phyloP scores from a whole-genome alignment of 1,139 yeast species.

The Lodderomyces pseudojiufengensis region DNA sequence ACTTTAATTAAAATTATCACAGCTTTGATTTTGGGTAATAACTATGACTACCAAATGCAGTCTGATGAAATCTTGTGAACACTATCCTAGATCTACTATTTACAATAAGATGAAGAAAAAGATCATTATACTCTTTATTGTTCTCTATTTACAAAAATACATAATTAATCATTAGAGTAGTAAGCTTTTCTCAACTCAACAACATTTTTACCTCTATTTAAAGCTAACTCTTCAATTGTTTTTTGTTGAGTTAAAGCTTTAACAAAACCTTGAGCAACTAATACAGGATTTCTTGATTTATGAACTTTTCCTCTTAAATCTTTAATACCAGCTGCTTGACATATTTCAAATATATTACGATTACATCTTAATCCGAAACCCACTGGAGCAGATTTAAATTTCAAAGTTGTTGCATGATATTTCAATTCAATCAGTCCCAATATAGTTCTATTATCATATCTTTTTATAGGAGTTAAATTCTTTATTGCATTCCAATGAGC shows the following conservation, averaged over 20 bases:
- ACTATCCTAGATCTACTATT: too few species aligned
- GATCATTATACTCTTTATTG: background rate
- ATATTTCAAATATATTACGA: slow-evolving; percentile 85
- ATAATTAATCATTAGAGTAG: slow-evolving; percentile 45
- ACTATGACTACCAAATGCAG: too few species aligned
- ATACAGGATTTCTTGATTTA: slow-evolving; percentile 91
- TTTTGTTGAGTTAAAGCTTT: slow-evolving; percentile 83
- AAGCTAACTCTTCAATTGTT: slow-evolving; percentile 82
- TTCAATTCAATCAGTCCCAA: slow-evolving; percentile 80
- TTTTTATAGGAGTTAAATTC: slow-evolving; percentile 75
- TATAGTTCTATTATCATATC: slow-evolving; percentile 89
- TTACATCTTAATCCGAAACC: slow-evolving; percentile 95
- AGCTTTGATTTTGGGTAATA: too few species aligned
- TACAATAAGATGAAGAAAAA: too few species aligned
- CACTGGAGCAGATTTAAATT: slow-evolving; percentile 83
- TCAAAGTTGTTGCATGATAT: slow-evolving; percentile 81
- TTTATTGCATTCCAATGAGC: slow-evolving; percentile 96
- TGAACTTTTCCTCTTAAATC: slow-evolving; percentile 90
- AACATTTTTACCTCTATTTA: slow-evolving; percentile 90
- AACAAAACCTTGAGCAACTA: slow-evolving; percentile 85
- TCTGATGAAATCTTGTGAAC: too few species aligned
- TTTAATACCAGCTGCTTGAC: slow-evolving; percentile 92
- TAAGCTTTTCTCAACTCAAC: slow-evolving; percentile 90
- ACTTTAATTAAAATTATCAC: too few species aligned
- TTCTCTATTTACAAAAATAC: slow-evolving; percentile 2